Base-by-base conservation (phyloP, 2,329 filamentous ascomycete genomes). In the Pseudogymnoascus sp. region DNA sequence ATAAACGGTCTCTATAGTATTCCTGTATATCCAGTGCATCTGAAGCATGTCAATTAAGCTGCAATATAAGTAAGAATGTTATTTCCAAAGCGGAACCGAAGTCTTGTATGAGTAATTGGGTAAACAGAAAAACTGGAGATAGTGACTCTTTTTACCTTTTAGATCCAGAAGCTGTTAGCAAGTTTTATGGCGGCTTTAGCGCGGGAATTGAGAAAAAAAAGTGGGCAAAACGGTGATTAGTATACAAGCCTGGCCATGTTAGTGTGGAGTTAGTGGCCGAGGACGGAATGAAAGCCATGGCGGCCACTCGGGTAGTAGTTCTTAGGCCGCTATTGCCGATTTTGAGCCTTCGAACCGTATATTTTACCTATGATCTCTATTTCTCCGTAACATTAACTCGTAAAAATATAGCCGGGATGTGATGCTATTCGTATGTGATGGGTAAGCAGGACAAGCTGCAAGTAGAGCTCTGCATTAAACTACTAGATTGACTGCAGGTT, bases 111-210 rank as follows among this genome's bases (percentile, higher is more conserved):
- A 51, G 42, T 51, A 51, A 51, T 51, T 51, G 25, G 13, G 25
- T 51, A 25, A 29, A 9, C 25, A 27, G 25, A 51, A 51, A 51
- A 51, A 51, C 42, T 31, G 25, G 42, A 51, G 25, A 8, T 8
- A n/a, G 42, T 51, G 42, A 51, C 42, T 48, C 42, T 51, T 51
- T 31, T 51, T 51, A 51, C 42, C n/a, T 29, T 48, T 51, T 51
- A 51, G 42, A 31, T 51, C 42, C 42, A 51, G 42, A 51, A 51
- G 42, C 42, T 51, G 6, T 51, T 51, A 51, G 42, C 15, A 4
- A 31, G 25, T 51, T 51, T 51, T 51, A 51, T 29, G 25, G 25
- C 42, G 42, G 42, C 25, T 51, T 51, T 51, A 51, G 42, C 42
- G 42, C 42, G 42, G 25, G 42, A 51, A 51, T 31, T 31, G 42